Base-by-base conservation (phyloP, 768 basidiomycete genomes). In the Ephemerocybe angulata region DNA sequence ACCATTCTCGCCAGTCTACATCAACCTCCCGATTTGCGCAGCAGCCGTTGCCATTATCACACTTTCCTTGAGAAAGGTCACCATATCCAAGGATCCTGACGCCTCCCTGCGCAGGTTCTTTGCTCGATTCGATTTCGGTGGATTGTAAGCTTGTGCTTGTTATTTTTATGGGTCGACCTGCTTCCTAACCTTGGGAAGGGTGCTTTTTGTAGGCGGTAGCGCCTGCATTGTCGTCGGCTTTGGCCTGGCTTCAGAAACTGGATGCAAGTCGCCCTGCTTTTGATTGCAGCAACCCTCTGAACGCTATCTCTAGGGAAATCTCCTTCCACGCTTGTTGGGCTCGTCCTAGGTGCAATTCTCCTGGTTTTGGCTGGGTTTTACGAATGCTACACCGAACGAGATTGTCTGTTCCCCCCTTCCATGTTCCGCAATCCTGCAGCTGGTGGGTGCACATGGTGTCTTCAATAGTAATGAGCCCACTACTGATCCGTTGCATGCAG, bases 21-120 rank as follows among this genome's bases (percentile, higher is more conserved):
- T 93, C 67, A 93, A 93, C 70, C 75, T 93, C 44, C 90, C 90
- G 19, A 72, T 93, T 52, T 88, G 86, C 65, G 64, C 81, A 25
- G 58, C 83, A 24, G 85, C 87, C 21, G 77, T 79, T 56, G 54
- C 81, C 10, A 76, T 90, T 8, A 72, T 92, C 21, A 65, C 67
- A 19, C 47, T 80, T 28, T 85, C 88, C n/a, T 78, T 93, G 48
- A 82, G 81, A 58, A 70, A 69, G 31, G 78, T 90, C 31, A 63
- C 72, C 30, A 67, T 88, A 21, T 71, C 75, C 19, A 70, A 69
- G 41, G 59, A 80, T 15, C 65, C 70, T 24, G 71, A 76, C 52
- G 72, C 80, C 40, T 84, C 87, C 8, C 88, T 86, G 84, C 67
- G 67, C 55, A 69, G 65, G 11, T 76, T 91, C 54, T 59, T 68